Base-by-base conservation (phyloP, 176 grass and related monocot genomes). In the Musa itinerans region DNA sequence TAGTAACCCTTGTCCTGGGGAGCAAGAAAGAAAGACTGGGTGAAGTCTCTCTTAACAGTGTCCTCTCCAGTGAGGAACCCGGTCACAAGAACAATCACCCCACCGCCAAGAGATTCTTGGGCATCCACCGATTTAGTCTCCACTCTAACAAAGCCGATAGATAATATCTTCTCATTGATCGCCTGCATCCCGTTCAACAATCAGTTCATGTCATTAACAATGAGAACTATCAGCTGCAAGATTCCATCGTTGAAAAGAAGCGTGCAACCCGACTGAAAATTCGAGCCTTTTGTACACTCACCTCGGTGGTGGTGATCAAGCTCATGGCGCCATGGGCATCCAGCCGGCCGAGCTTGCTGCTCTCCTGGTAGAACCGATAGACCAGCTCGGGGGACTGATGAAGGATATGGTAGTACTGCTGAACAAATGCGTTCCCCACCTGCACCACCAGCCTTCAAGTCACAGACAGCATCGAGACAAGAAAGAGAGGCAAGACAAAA, bases 381-480 rank as follows among this genome's bases (percentile, higher is more conserved):
- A 98, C 88, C 80, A 89, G 81, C 72, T 93, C 84, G 69, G 95
- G 95, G 56, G 95, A 91, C 78, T 90, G 86, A 84, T 91, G 95
- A 43, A 98, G 88, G 73, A 98, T 98, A 81, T 87, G 87, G 84
- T 93, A 98, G 83, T 98, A 98, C 84, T 98, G 94, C 22, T 91
- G 74, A 57, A 98, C 95, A 73, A 98, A 98, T 52, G 95, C 90
- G 83, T 91, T 93, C 26, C 95, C 95, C 58, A 98, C 89, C 95
- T 98, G 68, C 48, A 69, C 66, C 73, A 54, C 65, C 76, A 54
- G 19, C n/a, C 26, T 61, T 55, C 24, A 78, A 54, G 78, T 85
- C 77, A 83, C 66, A 71, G 13, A n/a, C 57, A 10, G 16, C 8
- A 64, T 10, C 15, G 29, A 72, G 20, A 9, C 76, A 58, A 55